These are phyloP conservation scores for Chrysosporium queenslandicum DNA, from an alignment of 2,329 filamentous ascomycete species.

Conservation along the genomic window DNA sequence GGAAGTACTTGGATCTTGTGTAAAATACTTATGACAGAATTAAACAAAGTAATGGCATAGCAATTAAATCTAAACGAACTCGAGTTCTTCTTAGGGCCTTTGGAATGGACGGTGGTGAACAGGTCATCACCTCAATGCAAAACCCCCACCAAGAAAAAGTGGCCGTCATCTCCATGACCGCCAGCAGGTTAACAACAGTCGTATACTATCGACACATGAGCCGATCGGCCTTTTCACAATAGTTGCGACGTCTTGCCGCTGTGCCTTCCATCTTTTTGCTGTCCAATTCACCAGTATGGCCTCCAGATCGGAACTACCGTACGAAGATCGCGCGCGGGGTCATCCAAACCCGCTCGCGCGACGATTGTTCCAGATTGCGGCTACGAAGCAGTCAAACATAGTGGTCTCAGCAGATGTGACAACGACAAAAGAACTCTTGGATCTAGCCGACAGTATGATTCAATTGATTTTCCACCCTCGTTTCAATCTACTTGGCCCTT, in stretches of 20 bases:
- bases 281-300: constrained; percentile 28
- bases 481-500: neutral
- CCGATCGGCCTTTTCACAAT: neutral
- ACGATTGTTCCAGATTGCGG: constrained; percentile 38
- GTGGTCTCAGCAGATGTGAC: constrained; percentile 43
- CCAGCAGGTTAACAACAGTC: neutral
- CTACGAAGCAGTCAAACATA: constrained; percentile 40
- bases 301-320: constrained; percentile 35
- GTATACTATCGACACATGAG: neutral
- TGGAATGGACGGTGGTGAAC: too few species aligned
- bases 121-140: neutral
- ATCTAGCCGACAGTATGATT: constrained; percentile 38
- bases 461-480: neutral
- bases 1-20: neutral
- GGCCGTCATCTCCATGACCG: neutral
- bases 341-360: constrained; percentile 38
- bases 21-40: too few species aligned
- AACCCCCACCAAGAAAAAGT: neutral
- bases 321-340: constrained; percentile 30
- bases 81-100: too few species aligned
- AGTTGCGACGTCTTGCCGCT: neutral
- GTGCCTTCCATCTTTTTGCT: too few species aligned
- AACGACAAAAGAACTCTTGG: constrained; percentile 38
- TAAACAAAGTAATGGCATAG: neutral
- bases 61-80: too few species aligned